Evolutionary conservation across 2,329 filamentous ascomycete genomes (phyloP), one percentile per base, ranked within the genome.

Genomic region (Eurotiales sp.): DNA sequence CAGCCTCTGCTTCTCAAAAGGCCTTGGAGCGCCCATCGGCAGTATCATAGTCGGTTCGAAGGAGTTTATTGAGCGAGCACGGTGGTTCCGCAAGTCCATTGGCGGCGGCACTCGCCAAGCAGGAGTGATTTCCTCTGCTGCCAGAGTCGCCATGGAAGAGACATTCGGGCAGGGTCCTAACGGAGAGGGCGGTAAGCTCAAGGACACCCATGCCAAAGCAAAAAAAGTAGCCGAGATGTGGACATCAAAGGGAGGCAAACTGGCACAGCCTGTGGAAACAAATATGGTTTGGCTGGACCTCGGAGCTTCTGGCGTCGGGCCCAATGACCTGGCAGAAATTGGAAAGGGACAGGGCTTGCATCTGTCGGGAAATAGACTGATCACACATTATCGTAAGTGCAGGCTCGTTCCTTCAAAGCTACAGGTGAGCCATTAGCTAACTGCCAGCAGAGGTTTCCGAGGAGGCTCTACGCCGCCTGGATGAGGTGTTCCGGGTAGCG

Each of bases 201-300:
- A 71, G 25, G 72, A 74, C 45, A 81, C 79, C 8, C 87, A 92
- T 66, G 70, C 72, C 42, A 79, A 78, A 25, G 87, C 88, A 2
- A 79, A 79, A 66, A 73, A 73, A 59, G 75, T 91, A 21, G 83
- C 78, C 22, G 71, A 75, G 27, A 67, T 87, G 57, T 95, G 90
- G 90, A 79, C 75, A 4, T 72, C 71, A 14, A 74, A 84, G 46
- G 89, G 89, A 4, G 90, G 89, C 1, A 82, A 80, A 68, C 70
- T 90, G 51, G 69, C 77, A 17, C 77, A 85, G 53, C 85, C 87
- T 0, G 85, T 87, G 1, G 85, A 95, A 64, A 95, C 90, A n/a
- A 95, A 95, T 71, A 95, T 95, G 88, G 82, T 89, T 29, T 95
- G 88, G 89, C 63, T 95, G 52, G 85, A 95, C 66, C 72, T 93